Conservation (phyloP, 163 green algal genomes). For the Scenedesmus sp. region DNA sequence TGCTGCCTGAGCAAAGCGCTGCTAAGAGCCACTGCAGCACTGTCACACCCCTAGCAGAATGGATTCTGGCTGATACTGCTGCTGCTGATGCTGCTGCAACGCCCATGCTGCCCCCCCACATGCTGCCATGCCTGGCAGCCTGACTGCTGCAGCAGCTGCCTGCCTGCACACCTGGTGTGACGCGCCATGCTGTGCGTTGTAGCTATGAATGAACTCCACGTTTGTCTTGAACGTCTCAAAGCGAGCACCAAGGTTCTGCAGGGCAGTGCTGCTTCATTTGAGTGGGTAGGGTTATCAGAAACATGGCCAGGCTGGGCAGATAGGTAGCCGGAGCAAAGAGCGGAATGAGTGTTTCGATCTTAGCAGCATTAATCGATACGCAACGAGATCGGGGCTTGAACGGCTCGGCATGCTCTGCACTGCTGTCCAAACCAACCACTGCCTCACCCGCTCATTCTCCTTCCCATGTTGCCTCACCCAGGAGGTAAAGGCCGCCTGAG, state of each 20-base stretch:
- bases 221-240: conserved; percentile 65
- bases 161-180: conserved; percentile 32
- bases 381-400: not conserved
- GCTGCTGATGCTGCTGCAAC: not conserved
- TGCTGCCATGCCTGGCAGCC: not conserved
- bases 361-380: not conserved
- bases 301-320: not conserved
- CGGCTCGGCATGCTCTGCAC: not conserved
- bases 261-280: not conserved
- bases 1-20: too few relatives aligned
- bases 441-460: conserved; percentile 2
- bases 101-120: not conserved
- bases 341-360: not conserved
- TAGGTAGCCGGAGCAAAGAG: not conserved
- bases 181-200: conserved; percentile 69
- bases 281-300: not conserved
- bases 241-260: not conserved
- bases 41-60: too few relatives aligned
- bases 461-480: conserved; percentile 31
- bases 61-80: not conserved
- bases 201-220: conserved; percentile 69
- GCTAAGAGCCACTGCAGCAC: too few relatives aligned
- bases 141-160: not conserved
- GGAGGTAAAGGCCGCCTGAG: conserved; percentile 9
- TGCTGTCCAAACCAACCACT: conserved; percentile 3